Evolutionary conservation across 345 rosid species (phyloP).

Genomic region (Gossypium bickii): DNA sequence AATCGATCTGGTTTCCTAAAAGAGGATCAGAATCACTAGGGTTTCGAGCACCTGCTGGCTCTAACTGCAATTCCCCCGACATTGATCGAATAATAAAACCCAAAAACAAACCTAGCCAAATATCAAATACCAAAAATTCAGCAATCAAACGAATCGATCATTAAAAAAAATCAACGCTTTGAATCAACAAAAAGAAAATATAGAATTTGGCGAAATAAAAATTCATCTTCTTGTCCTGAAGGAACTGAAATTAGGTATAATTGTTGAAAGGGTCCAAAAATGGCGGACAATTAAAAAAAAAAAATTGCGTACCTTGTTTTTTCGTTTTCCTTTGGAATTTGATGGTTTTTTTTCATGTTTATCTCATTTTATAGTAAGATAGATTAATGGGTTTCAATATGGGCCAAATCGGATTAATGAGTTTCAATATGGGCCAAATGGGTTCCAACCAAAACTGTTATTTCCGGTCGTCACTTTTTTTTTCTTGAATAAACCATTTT

Average conservation of each 20-base stretch:
- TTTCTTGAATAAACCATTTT: too few species aligned
- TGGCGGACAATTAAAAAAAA: not conserved
- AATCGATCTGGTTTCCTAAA: slow-evolving; percentile 33
- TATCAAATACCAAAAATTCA: not conserved
- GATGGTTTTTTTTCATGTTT: not conserved
- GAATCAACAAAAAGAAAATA: not conserved
- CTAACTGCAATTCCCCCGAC: slow-evolving; percentile 71
- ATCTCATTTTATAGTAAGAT: not conserved
- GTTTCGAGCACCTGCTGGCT: slow-evolving; percentile 36
- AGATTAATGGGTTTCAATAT: not conserved
- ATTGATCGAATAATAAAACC: slow-evolving; percentile 19
- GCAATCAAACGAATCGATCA: not conserved
- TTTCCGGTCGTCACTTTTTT: too few species aligned
- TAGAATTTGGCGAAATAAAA: not conserved
- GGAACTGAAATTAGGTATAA: not conserved
- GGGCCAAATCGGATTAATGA: not conserved
- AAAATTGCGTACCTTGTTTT: not conserved
- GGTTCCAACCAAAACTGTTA: not conserved
- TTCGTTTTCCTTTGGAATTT: not conserved
- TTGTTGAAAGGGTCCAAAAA: not conserved
- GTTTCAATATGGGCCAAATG: not conserved
- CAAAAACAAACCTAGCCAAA: not conserved
- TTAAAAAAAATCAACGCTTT: not conserved
- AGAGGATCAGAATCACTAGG: slow-evolving; percentile 73
- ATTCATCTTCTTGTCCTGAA: not conserved